phyloP scores from a whole-genome alignment of 768 basidiomycete genomes.

The Naganishia onofrii region DNA sequence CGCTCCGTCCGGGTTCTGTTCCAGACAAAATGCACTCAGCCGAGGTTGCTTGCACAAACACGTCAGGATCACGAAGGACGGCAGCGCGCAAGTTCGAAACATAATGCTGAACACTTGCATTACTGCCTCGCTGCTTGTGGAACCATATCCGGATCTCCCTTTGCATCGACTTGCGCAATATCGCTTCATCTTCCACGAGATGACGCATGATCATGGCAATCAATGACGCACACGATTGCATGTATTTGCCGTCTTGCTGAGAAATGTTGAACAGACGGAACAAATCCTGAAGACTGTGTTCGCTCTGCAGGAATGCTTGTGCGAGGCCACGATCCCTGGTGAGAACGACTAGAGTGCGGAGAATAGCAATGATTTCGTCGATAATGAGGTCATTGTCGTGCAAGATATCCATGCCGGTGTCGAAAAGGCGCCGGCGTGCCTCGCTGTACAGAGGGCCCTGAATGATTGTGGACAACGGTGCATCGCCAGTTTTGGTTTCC shows the following conservation, averaged over 20 bases:
- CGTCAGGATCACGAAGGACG: slow-evolving; percentile 73
- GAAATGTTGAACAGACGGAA: slow-evolving; percentile 25
- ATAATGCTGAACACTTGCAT: slow-evolving; percentile 57
- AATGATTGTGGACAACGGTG: slow-evolving; percentile 37
- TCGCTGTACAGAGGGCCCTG: slow-evolving; percentile 65
- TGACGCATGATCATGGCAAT: slow-evolving; percentile 76
- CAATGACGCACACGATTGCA: slow-evolving; percentile 15
- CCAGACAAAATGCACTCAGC: slow-evolving; percentile 69
- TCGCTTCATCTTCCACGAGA: slow-evolving; percentile 71
- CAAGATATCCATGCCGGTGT: slow-evolving; percentile 72
- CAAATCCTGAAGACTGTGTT: slow-evolving; percentile 19
- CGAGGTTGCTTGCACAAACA: slow-evolving; percentile 72
- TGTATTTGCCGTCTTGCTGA: slow-evolving; percentile 21
- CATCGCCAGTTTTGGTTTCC: slow-evolving; percentile 61
- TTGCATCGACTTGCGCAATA: slow-evolving; percentile 70
- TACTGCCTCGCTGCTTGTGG: slow-evolving; percentile 61
- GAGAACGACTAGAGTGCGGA: slow-evolving; percentile 79
- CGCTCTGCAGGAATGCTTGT: slow-evolving; percentile 62
- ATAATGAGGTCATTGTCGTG: slow-evolving; percentile 63
- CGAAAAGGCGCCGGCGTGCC: slow-evolving; percentile 67
- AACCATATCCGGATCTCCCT: slow-evolving; percentile 81
- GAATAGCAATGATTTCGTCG: slow-evolving; percentile 76
- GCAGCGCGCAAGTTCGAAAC: slow-evolving; percentile 72
- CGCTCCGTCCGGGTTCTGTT: slow-evolving; percentile 59
- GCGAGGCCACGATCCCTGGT: slow-evolving; percentile 70